Percentiles rank a stretch among this genome's conserved stretches.
These are phyloP conservation scores for Conticribra weissflogii DNA, from an alignment of 108 stramenopile genomes.

Conservation along the genomic window DNA sequence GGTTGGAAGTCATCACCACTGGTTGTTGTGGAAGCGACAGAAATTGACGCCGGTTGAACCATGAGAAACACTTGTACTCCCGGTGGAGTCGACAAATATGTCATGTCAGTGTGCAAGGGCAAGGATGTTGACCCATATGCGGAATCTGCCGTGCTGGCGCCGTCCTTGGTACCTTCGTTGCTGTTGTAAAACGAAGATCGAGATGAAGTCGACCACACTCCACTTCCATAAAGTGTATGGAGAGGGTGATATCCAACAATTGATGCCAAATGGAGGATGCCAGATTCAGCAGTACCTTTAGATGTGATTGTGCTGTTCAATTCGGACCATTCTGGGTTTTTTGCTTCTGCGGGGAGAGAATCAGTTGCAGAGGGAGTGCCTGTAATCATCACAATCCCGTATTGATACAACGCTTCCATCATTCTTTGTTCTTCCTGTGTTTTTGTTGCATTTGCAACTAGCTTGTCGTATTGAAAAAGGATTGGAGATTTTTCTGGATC, in stretches of 20 bases:
- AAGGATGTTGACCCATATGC: slow-evolving; percentile 75
- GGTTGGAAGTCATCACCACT: slow-evolving; percentile 2
- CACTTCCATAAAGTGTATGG: slow-evolving; percentile 77
- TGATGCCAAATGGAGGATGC: slow-evolving; percentile 36
- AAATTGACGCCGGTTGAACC: slow-evolving; percentile 63
- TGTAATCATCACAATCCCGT: slow-evolving; percentile 74
- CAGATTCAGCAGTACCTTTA: slow-evolving; percentile 37
- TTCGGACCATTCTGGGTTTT: slow-evolving; percentile 18
- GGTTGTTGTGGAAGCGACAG: background rate
- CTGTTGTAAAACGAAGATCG: slow-evolving; percentile 41
- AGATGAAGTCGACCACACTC: slow-evolving; percentile 76
- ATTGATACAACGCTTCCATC: slow-evolving; percentile 64
- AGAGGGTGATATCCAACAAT: slow-evolving; percentile 69
- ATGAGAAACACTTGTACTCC: slow-evolving; percentile 89
- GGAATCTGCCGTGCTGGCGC: slow-evolving; percentile 79
- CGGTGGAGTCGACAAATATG: slow-evolving; percentile 77
- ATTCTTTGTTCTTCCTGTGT: slow-evolving; percentile 42
- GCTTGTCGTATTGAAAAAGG: slow-evolving; percentile 49
- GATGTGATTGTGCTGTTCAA: slow-evolving; percentile 2
- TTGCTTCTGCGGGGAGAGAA: slow-evolving; percentile 30
- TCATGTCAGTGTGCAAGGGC: slow-evolving; percentile 88
- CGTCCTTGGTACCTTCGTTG: slow-evolving; percentile 27
- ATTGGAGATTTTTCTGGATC: slow-evolving; percentile 54
- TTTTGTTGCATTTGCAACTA: slow-evolving; percentile 21
- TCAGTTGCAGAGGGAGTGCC: slow-evolving; percentile 64